These are phyloP conservation scores for Hypoxylon fragiforme DNA, from an alignment of 495 filamentous ascomycete species.

Conservation along the genomic window DNA sequence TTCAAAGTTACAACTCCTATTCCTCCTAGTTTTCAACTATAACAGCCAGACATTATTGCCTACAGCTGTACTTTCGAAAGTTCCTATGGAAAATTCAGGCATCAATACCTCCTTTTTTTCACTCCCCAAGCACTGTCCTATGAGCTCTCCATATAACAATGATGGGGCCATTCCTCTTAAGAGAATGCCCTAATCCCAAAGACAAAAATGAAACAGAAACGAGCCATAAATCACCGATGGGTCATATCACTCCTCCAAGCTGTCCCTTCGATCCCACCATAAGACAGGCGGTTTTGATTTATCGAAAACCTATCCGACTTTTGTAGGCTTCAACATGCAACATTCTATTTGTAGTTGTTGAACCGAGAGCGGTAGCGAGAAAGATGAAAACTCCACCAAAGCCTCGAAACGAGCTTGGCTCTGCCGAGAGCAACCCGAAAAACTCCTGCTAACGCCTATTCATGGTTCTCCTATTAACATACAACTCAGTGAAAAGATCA, in stretches of 20 bases:
- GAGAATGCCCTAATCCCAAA: no score
- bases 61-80: background rate
- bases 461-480: slow-evolving; percentile 31
- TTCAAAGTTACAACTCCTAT: no score
- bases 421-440: slow-evolving; percentile 7
- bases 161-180: no score
- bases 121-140: background rate
- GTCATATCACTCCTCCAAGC: background rate
- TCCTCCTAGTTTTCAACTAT: no score
- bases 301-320: slow-evolving; percentile 1
- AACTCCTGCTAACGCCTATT: slow-evolving; percentile 27
- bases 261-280: background rate
- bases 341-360: background rate
- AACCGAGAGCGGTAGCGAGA: background rate
- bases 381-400: background rate
- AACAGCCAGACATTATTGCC: slow-evolving; percentile 4
- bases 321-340: background rate
- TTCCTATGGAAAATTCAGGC: slow-evolving; percentile 13
- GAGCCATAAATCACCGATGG: background rate
- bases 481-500: slow-evolving; percentile 17
- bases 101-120: slow-evolving; percentile 4
- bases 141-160: background rate
- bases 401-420: slow-evolving; percentile 3
- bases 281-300: background rate
- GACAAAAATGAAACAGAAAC: background rate